Conservation (phyloP, 768 basidiomycete genomes). For the Russula compacta region DNA sequence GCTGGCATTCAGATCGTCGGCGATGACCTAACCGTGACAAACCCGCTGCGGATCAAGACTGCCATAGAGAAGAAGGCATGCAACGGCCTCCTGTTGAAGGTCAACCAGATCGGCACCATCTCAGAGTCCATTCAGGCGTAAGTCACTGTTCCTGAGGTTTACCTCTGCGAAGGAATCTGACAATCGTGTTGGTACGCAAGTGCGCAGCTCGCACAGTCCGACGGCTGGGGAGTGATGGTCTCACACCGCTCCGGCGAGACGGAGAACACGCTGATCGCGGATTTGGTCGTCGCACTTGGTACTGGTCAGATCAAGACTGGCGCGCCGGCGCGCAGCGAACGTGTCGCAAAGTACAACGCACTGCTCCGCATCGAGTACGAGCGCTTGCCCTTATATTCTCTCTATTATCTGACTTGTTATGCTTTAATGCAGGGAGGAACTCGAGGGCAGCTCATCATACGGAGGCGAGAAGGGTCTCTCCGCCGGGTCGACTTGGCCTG, state of each 20-base stretch:
- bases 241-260: slow-evolving; percentile 99
- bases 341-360: slow-evolving; percentile 90
- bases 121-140: slow-evolving; percentile 98
- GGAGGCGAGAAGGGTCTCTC: slow-evolving; percentile 78
- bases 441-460: slow-evolving; percentile 57
- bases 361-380: slow-evolving; percentile 85
- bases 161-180: background rate
- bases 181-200: slow-evolving; percentile 30
- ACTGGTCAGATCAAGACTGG: slow-evolving; percentile 98
- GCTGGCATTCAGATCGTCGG: slow-evolving; percentile 86
- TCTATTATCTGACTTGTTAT: slow-evolving; percentile 15
- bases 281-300: slow-evolving; percentile 88
- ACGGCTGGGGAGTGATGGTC: slow-evolving; percentile 99
- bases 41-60: slow-evolving; percentile 93
- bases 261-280: slow-evolving; percentile 93
- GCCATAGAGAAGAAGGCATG: slow-evolving; percentile 99
- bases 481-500: slow-evolving; percentile 63
- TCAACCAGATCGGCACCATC: slow-evolving; percentile 99
- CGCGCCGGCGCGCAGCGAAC: slow-evolving; percentile 92
- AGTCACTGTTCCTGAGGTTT: slow-evolving; percentile 28
- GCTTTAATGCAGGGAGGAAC: slow-evolving; percentile 53
- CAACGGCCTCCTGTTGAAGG: slow-evolving; percentile 97
- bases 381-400: background rate
- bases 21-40: slow-evolving; percentile 97
- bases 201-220: slow-evolving; percentile 90